phyloP scores from a whole-genome alignment of 2,329 filamentous ascomycete genomes.

The Botrytis fragariae region DNA sequence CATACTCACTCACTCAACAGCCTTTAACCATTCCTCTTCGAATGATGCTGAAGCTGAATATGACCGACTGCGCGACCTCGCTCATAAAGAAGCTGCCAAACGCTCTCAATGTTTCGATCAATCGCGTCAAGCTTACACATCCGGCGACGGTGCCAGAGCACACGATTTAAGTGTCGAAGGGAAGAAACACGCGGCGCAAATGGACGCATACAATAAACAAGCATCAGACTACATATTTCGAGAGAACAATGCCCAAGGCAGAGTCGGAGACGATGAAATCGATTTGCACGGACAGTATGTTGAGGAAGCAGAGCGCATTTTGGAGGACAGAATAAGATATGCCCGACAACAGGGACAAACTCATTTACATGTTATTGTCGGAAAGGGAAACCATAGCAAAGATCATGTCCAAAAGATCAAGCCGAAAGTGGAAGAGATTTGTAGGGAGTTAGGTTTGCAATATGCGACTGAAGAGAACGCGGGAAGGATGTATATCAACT shows the following conservation, averaged over 20 bases:
- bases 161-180: constrained; percentile 82
- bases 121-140: constrained; percentile 74
- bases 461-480: constrained; percentile 90
- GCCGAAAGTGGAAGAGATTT: constrained; percentile 90
- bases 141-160: constrained; percentile 75
- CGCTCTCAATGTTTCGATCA: constrained; percentile 73
- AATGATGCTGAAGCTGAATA: constrained; percentile 79
- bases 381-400: constrained; percentile 83
- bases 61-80: constrained; percentile 81
- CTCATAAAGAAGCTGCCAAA: constrained; percentile 76
- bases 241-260: constrained; percentile 80
- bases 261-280: constrained; percentile 78
- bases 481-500: constrained; percentile 78
- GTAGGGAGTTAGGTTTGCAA: constrained; percentile 75
- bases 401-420: constrained; percentile 91
- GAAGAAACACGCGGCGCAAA: constrained; percentile 77
- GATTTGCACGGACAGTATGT: constrained; percentile 90
- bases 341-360: constrained; percentile 88
- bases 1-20: constrained; percentile 44
- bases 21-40: constrained; percentile 71
- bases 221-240: constrained; percentile 94
- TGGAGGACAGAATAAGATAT: constrained; percentile 83
- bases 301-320: constrained; percentile 88
- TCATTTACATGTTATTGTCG: constrained; percentile 96
- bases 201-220: constrained; percentile 87